Conservation (phyloP, 2,329 filamentous ascomycete genomes). For the Penicillium fuscoglaucum region DNA sequence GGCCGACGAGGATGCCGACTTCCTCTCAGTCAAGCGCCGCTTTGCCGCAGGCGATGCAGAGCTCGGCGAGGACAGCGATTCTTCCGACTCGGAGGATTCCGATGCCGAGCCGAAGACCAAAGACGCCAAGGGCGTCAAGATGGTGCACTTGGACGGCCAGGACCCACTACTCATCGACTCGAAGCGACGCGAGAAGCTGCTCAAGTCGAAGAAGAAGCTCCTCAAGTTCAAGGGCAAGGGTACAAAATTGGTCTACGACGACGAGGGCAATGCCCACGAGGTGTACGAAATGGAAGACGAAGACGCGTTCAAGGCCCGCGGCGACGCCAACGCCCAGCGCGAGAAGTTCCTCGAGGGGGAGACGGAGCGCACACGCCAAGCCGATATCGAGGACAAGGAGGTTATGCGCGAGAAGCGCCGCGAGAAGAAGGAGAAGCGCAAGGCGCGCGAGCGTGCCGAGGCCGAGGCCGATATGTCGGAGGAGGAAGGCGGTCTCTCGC, state of each 20-base stretch:
- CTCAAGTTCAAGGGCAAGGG: conserved; percentile 86
- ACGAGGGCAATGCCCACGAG: conserved; percentile 81
- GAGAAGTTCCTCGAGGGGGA: conserved; percentile 77
- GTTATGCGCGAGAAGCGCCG: conserved; percentile 70
- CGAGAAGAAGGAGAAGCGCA: conserved; percentile 50
- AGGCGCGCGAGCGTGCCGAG: conserved; percentile 41
- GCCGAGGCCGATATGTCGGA: conserved; percentile 33
- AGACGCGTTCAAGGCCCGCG: conserved; percentile 72
- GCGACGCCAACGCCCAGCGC: conserved; percentile 73
- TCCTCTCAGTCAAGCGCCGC: conserved; percentile 86
- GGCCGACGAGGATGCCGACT: conserved; percentile 72
- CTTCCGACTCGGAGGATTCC: conserved; percentile 43
- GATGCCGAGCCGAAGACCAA: conserved; percentile 27
- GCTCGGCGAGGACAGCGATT: conserved; percentile 33
- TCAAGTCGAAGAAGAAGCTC: conserved; percentile 91
- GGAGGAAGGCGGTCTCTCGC: conserved; percentile 24
- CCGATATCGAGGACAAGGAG: conserved; percentile 81
- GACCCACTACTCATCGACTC: conserved; percentile 84
- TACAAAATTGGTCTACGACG: conserved; percentile 85
- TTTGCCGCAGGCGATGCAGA: conserved; percentile 69
- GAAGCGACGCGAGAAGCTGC: conserved; percentile 91
- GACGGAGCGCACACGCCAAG: conserved; percentile 66
- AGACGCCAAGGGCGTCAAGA: conserved; percentile 44
- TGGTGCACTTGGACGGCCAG: conserved; percentile 57
- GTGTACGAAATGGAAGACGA: conserved; percentile 88